Conservation (phyloP, 331 rosid genomes). For the Malus hybrid region DNA sequence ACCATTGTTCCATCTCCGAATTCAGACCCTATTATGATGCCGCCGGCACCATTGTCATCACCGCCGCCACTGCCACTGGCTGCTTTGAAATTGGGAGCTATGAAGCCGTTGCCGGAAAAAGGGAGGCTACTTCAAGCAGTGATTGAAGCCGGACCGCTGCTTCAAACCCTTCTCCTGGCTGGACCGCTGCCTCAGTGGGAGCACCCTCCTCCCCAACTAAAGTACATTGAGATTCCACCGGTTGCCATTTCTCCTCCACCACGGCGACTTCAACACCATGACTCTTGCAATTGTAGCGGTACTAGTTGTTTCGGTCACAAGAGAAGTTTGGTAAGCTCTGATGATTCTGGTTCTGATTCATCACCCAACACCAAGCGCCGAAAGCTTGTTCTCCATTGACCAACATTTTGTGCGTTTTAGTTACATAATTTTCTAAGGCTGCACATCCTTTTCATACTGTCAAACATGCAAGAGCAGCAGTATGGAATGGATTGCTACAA, state of each 20-base stretch:
- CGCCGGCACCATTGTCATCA: background rate
- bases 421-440: slow-evolving; percentile 29
- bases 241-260: slow-evolving; percentile 42
- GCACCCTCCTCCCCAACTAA: slow-evolving; percentile 82
- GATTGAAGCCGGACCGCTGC: slow-evolving; percentile 87
- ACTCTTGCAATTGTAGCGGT: slow-evolving; percentile 9
- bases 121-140: slow-evolving; percentile 84
- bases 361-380: slow-evolving; percentile 29
- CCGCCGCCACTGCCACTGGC: slow-evolving; percentile 9
- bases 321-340: slow-evolving; percentile 28
- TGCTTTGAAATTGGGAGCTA: slow-evolving; percentile 23
- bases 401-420: slow-evolving; percentile 10
- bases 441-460: slow-evolving; percentile 29
- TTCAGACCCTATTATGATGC: slow-evolving; percentile 16
- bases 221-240: slow-evolving; percentile 65
- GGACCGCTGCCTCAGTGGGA: slow-evolving; percentile 96
- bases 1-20: slow-evolving; percentile 30
- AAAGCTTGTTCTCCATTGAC: slow-evolving; percentile 25
- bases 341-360: slow-evolving; percentile 10
- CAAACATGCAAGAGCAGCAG: slow-evolving; percentile 26
- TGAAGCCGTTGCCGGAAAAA: slow-evolving; percentile 71
- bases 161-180: slow-evolving; percentile 70
- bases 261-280: slow-evolving; percentile 4
- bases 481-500: slow-evolving; percentile 23
- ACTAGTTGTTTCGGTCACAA: slow-evolving; percentile 23